These are phyloP conservation scores for Oryza australiensis DNA, from an alignment of 176 grass and related monocot species.

Conservation along the genomic window DNA sequence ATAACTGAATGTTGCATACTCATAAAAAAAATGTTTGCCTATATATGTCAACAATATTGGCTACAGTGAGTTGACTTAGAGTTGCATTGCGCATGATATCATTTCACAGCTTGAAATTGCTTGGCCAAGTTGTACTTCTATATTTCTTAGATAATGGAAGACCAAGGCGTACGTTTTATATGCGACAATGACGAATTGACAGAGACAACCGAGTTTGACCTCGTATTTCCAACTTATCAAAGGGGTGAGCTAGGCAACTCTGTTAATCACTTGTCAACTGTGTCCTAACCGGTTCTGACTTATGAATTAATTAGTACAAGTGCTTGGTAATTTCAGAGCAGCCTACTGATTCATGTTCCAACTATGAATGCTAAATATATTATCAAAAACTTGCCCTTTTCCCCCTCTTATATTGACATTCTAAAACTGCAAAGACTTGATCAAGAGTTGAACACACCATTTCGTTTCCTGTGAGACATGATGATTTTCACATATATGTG, in stretches of 20 bases:
- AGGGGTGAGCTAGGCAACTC: not conserved
- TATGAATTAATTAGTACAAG: not conserved
- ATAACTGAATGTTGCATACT: not conserved
- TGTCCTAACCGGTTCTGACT: not conserved
- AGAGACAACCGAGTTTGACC: not conserved
- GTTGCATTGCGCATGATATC: not conserved
- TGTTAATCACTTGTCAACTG: not conserved
- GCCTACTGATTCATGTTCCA: not conserved
- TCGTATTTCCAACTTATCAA: not conserved
- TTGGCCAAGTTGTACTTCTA: not conserved
- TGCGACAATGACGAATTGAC: not conserved
- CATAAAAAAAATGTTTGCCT: not conserved
- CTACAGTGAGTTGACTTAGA: conserved; percentile 6
- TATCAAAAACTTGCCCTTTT: no score
- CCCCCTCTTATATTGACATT: not conserved
- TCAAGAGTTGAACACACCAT: no score
- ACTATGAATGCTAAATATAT: no score
- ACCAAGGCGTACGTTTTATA: not conserved
- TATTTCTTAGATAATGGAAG: not conserved
- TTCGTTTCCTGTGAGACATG: not conserved
- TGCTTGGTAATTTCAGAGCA: not conserved
- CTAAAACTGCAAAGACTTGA: not conserved
- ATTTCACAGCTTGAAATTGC: not conserved
- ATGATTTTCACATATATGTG: not conserved
- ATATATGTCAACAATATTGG: not conserved